Percentiles rank a stretch among this genome's conserved stretches.
phyloP scores from a whole-genome alignment of 495 filamentous ascomycete genomes.

The Aspergillus indologenus region DNA sequence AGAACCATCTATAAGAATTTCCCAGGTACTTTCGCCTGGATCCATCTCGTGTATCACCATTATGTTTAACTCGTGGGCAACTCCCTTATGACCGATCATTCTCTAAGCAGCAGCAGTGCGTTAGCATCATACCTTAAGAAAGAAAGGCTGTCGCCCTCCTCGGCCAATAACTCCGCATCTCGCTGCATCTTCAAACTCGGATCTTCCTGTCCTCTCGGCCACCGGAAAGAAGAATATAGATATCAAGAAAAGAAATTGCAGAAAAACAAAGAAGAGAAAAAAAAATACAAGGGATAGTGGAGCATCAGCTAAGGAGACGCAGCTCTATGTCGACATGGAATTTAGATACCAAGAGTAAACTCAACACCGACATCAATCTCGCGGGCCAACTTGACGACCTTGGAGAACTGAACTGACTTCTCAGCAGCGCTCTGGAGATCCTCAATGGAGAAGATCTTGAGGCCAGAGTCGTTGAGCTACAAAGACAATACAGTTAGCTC shows the following conservation, averaged over 20 bases:
- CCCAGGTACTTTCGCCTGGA: neutral
- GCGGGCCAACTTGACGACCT: slow-evolving; percentile 98
- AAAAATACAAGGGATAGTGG: slow-evolving; percentile 11
- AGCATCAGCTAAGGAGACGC: slow-evolving; percentile 8
- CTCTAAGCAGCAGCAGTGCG: slow-evolving; percentile 15
- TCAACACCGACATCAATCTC: slow-evolving; percentile 98
- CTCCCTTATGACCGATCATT: slow-evolving; percentile 9
- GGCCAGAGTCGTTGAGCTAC: slow-evolving; percentile 90
- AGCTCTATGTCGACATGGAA: slow-evolving; percentile 8
- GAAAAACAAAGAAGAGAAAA: slow-evolving; percentile 10
- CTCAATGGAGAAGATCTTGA: slow-evolving; percentile 99
- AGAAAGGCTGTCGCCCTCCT: slow-evolving; percentile 4
- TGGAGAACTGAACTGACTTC: slow-evolving; percentile 97
- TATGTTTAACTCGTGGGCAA: slow-evolving; percentile 11
- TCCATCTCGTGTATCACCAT: slow-evolving; percentile 11
- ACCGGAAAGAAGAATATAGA: slow-evolving; percentile 5
- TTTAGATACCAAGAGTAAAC: slow-evolving; percentile 91
- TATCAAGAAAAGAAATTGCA: slow-evolving; percentile 2
- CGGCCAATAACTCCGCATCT: slow-evolving; percentile 2
- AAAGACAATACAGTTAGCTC: slow-evolving; percentile 11
- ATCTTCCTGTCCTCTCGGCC: neutral
- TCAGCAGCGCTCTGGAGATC: slow-evolving; percentile 96
- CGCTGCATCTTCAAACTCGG: neutral
- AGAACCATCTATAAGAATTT: slow-evolving; percentile 16
- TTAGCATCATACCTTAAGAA: slow-evolving; percentile 18